Evolutionary conservation across 2,329 filamentous ascomycete species (phyloP).

Genomic region (Huntiella decipiens): DNA sequence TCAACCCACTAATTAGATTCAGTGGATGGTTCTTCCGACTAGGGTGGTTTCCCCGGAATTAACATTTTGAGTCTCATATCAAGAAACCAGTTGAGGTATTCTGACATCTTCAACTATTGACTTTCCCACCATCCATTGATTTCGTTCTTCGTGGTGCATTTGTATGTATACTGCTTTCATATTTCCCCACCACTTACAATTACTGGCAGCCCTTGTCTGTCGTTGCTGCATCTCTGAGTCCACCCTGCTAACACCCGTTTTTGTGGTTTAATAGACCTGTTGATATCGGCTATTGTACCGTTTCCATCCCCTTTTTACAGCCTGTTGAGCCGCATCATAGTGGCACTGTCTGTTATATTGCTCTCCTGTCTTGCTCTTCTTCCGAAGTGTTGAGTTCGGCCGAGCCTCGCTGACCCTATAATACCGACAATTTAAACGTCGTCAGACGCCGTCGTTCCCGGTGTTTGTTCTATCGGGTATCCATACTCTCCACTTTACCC

Average conservation of each 20-base stretch:
- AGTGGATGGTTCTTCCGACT: neutral
- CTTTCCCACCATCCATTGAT: too few species aligned
- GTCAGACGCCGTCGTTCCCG: neutral
- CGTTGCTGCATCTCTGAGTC: too few species aligned
- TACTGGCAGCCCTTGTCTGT: too few species aligned
- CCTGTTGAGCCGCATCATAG: too few species aligned
- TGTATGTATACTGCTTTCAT: too few species aligned
- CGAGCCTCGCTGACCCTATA: constrained; percentile 9
- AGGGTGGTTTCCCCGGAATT: neutral
- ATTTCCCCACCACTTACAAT: too few species aligned
- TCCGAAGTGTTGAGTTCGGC: constrained; percentile 9
- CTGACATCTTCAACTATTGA: neutral
- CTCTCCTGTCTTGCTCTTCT: neutral
- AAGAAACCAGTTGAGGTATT: neutral
- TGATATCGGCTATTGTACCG: too few species aligned
- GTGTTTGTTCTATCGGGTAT: neutral
- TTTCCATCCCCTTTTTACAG: too few species aligned
- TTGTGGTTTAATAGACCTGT: too few species aligned
- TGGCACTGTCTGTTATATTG: neutral
- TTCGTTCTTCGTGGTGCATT: too few species aligned
- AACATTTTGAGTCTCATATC: neutral
- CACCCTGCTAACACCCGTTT: too few species aligned
- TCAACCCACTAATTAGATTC: neutral
- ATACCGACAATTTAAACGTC: constrained; percentile 6
- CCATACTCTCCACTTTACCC: neutral